Percentiles rank a stretch among this genome's conserved stretches.
Evolutionary conservation across 495 filamentous ascomycete species (phyloP).

Genomic region (Trichodelitschia bisporula): DNA sequence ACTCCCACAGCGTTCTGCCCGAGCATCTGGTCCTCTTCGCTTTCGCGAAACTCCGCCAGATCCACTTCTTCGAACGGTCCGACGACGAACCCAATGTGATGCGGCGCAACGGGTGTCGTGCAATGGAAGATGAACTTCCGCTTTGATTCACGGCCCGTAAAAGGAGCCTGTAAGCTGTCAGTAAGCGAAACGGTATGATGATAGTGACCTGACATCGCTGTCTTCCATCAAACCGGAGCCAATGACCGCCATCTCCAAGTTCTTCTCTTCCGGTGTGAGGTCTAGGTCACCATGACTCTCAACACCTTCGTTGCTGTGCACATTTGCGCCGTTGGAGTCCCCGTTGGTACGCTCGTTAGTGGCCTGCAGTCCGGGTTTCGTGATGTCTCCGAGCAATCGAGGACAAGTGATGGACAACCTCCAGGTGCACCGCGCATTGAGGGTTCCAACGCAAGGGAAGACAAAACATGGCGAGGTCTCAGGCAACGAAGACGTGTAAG

Average conservation of each 20-base stretch:
- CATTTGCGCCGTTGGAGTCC: slow-evolving; percentile 2
- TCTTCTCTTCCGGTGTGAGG: slow-evolving; percentile 46
- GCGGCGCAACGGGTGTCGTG: slow-evolving; percentile 42
- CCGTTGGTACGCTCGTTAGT: slow-evolving; percentile 1
- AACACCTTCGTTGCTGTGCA: slow-evolving; percentile 1
- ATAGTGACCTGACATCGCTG: slow-evolving; percentile 42
- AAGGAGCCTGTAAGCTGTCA: no score
- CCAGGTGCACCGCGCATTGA: slow-evolving; percentile 56
- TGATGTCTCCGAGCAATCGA: slow-evolving; percentile 56
- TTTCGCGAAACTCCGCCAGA: slow-evolving; percentile 66
- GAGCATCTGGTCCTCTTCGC: slow-evolving; percentile 73
- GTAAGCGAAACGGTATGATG: slow-evolving; percentile 59
- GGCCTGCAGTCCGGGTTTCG: slow-evolving; percentile 18
- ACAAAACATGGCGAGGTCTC: slow-evolving; percentile 65
- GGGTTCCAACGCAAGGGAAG: slow-evolving; percentile 81
- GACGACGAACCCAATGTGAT: slow-evolving; percentile 75
- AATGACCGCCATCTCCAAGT: slow-evolving; percentile 66
- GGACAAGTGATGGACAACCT: slow-evolving; percentile 69
- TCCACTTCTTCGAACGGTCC: slow-evolving; percentile 90
- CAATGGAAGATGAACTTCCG: slow-evolving; percentile 62
- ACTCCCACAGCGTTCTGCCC: slow-evolving; percentile 62
- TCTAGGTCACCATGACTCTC: no score
- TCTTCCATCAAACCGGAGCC: slow-evolving; percentile 73
- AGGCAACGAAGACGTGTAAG: slow-evolving; percentile 49
- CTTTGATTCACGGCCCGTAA: no score